These are phyloP conservation scores for Rhododendron simsii DNA, from an alignment of 148 eudicot genomes.

Conservation along the genomic window DNA sequence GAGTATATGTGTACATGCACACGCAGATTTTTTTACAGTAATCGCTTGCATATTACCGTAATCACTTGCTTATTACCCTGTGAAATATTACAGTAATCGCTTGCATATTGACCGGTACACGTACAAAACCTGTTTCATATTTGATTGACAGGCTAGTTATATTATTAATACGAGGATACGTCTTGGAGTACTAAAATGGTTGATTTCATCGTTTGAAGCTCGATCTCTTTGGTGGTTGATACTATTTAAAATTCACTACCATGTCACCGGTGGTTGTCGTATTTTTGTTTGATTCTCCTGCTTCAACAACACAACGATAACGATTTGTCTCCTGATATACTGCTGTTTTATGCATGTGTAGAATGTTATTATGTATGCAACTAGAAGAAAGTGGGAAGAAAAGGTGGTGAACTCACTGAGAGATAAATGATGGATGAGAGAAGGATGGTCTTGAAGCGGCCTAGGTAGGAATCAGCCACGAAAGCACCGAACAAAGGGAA, in stretches of 20 bases:
- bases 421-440: conserved; percentile 51
- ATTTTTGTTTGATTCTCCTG: neutral
- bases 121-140: neutral
- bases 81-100: too few species aligned
- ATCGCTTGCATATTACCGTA: neutral
- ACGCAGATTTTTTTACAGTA: too few species aligned
- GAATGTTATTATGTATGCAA: neutral
- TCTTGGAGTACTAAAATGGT: neutral
- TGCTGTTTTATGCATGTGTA: neutral
- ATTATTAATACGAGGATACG: too few species aligned
- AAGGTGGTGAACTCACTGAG: conserved; percentile 24
- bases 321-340: neutral
- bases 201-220: neutral
- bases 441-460: conserved; percentile 56
- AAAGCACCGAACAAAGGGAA: conserved; percentile 46
- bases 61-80: neutral
- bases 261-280: too few species aligned
- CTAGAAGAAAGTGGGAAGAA: neutral
- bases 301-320: neutral
- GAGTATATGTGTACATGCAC: too few species aligned
- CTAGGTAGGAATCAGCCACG: conserved; percentile 61
- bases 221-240: neutral
- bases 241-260: neutral
- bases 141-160: neutral
- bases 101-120: neutral